phyloP scores from a whole-genome alignment of 164 flowering plant species.

The Aristolochia californica region DNA sequence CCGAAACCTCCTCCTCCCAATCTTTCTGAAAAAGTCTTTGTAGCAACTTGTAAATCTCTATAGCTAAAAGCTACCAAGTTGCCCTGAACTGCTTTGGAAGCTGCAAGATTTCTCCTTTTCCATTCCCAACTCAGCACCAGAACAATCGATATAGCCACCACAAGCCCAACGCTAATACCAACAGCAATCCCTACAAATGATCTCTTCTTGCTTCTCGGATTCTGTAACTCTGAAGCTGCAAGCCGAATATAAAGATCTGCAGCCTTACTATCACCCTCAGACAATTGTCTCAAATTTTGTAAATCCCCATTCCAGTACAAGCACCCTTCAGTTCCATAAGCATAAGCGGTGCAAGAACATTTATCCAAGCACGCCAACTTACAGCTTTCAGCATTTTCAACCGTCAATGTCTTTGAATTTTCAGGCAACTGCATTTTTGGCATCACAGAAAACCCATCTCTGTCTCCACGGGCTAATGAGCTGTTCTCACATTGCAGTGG shows the following conservation, averaged over 20 bases:
- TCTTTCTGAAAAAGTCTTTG: constrained; percentile 41
- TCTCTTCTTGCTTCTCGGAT: constrained; percentile 6
- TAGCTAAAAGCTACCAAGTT: constrained; percentile 28
- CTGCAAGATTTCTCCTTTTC: constrained; percentile 6
- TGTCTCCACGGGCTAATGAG: background rate
- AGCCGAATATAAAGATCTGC: constrained; percentile 1
- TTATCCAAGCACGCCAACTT: constrained; percentile 11
- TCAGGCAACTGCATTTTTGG: constrained; percentile 4
- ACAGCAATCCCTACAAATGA: constrained; percentile 8
- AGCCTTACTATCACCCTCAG: background rate
- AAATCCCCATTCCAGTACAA: constrained; percentile 10
- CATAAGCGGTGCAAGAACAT: constrained; percentile 17
- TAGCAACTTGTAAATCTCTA: constrained; percentile 31
- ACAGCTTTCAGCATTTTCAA: constrained; percentile 3
- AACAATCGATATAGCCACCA: constrained; percentile 10
- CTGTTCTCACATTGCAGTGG: constrained; percentile 11
- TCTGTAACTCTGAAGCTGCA: constrained; percentile 4
- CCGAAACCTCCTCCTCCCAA: constrained; percentile 53
- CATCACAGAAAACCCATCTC: constrained; percentile 5
- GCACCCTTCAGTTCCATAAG: constrained; percentile 9
- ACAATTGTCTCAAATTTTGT: background rate
- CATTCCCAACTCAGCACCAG: constrained; percentile 9
- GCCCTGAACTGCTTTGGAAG: constrained; percentile 20
- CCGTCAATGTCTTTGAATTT: background rate
- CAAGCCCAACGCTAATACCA: constrained; percentile 13